Base-by-base conservation (phyloP, 306 rosid species). In the Malus sieversii region DNA sequence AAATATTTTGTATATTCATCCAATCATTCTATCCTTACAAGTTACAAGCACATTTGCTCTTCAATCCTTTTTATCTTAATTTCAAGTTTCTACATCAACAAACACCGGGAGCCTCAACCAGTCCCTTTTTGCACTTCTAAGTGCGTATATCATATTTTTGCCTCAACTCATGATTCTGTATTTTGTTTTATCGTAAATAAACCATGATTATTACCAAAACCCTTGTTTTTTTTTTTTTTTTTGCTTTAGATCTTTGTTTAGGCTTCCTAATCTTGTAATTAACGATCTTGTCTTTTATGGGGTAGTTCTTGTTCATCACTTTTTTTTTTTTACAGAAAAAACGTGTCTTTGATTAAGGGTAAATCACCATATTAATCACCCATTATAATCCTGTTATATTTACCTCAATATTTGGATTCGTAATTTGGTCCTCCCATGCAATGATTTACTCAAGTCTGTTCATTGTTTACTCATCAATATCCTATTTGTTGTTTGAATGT, bases 261-360 rank as follows among this genome's bases (percentile, higher is more conserved):
- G 53, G 18, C 35, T 61, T 61, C 48, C 44, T 32, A 45, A 44
- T 62, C 70, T 74, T 62, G 70, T 29, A 11, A 45, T 23, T 45
- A 13, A 74, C 70, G 48, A 62, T 74, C 70, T 62, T 62, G 48
- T 74, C 61, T 46, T 62, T 62, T 20, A 14, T 74, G 62, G 70
- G 70, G 70, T 44, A 15, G 30, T 62, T 29, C 23, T 13, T 63
- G 68, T 16, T 30, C 44, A 63, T 29, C 42, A 30, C 42, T 1
- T 35, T 29, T 32, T 30, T 32, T 30, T 64, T 10, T 66, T 59
- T 44, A 60, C 63, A 19, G 14, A 19, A 44, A 35, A 20, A 60
- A 23, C 65, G 27, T 42, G 12, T 35, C 68, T 30, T 35, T 33
- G 45, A 29, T 32, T 29, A 32, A 14, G 33, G 40, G 8, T 38